A percentile compares a stretch with the other conserved stretches of the same genome.
These are phyloP conservation scores for Ceratocystis ficicola DNA, from an alignment of 2,329 filamentous ascomycete genomes.

Conservation along the genomic window DNA sequence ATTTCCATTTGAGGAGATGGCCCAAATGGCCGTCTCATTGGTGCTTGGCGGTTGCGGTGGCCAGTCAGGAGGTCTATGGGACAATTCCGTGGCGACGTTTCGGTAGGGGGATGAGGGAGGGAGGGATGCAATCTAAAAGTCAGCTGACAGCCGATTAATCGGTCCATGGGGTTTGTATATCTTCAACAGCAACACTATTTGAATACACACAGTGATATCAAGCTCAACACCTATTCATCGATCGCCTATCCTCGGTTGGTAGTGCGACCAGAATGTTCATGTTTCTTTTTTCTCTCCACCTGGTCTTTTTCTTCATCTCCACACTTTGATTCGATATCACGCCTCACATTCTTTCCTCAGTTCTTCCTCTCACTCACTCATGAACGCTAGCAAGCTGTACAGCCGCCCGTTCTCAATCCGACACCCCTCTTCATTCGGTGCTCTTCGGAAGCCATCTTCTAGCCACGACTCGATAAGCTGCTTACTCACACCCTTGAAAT, in stretches of 20 bases:
- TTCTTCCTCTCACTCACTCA: slow-evolving; percentile 24
- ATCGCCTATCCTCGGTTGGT: background rate
- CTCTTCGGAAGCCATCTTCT: slow-evolving; percentile 26
- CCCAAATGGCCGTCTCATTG: slow-evolving; percentile 3
- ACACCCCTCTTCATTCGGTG: slow-evolving; percentile 26
- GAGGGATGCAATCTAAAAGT: background rate
- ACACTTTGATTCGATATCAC: background rate
- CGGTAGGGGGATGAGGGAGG: background rate
- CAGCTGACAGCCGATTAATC: background rate
- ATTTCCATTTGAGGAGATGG: slow-evolving; percentile 3
- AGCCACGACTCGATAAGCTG: slow-evolving; percentile 25
- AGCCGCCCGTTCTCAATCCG: slow-evolving; percentile 27
- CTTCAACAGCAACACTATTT: background rate
- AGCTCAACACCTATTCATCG: background rate
- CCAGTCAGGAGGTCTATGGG: slow-evolving; percentile 12
- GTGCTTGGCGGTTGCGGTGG: slow-evolving; percentile 4
- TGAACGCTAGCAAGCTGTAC: slow-evolving; percentile 26
- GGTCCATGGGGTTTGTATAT: background rate
- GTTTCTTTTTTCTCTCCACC: background rate
- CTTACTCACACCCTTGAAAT: slow-evolving; percentile 26
- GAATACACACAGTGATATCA: slow-evolving; percentile 9
- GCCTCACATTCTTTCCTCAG: background rate
- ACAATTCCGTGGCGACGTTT: background rate
- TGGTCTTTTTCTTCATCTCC: background rate
- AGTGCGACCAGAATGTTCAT: background rate